Evolutionary conservation across 2,329 filamentous ascomycete species (phyloP).

Genomic region (Periconia macrospinosa): DNA sequence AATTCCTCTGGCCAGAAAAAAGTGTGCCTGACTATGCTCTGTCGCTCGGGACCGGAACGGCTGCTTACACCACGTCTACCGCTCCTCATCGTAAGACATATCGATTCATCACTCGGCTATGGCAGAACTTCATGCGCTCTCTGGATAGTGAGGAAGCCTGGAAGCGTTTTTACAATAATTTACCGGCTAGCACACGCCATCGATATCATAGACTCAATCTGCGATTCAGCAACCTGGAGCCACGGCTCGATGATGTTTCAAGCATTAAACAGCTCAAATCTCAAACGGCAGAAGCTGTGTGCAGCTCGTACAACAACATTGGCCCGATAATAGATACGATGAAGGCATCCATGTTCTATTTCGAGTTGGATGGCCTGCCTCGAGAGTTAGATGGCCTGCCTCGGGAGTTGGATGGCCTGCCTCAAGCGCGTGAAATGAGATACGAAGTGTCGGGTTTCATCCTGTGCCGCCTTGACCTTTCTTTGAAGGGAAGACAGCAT

Average conservation of each 20-base stretch:
- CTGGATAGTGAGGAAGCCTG: slow-evolving; percentile 22
- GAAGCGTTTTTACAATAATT: slow-evolving; percentile 14
- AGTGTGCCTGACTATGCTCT: slow-evolving; percentile 19
- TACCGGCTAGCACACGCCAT: slow-evolving; percentile 5
- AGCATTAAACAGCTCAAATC: slow-evolving; percentile 6
- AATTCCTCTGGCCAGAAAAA: slow-evolving; percentile 20
- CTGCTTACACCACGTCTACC: not conserved
- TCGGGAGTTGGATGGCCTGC: slow-evolving; percentile 4
- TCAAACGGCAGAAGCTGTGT: not conserved
- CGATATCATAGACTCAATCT: slow-evolving; percentile 24
- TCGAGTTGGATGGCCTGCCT: slow-evolving; percentile 4
- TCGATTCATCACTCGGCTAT: slow-evolving; percentile 18
- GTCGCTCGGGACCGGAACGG: slow-evolving; percentile 23
- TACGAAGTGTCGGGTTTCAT: not conserved
- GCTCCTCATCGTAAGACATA: slow-evolving; percentile 16
- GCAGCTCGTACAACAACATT: slow-evolving; percentile 2
- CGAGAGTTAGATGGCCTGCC: too few relatives aligned
- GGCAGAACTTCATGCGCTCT: slow-evolving; percentile 17
- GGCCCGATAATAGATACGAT: slow-evolving; percentile 3
- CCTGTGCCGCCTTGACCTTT: not conserved
- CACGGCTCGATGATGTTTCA: slow-evolving; percentile 1
- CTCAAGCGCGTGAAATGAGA: not conserved
- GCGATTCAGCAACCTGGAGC: not conserved
- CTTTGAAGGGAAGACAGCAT: not conserved
- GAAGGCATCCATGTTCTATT: slow-evolving; percentile 3